phyloP scores from a whole-genome alignment of 345 rosid species.

The Mallotus nudiflorus region DNA sequence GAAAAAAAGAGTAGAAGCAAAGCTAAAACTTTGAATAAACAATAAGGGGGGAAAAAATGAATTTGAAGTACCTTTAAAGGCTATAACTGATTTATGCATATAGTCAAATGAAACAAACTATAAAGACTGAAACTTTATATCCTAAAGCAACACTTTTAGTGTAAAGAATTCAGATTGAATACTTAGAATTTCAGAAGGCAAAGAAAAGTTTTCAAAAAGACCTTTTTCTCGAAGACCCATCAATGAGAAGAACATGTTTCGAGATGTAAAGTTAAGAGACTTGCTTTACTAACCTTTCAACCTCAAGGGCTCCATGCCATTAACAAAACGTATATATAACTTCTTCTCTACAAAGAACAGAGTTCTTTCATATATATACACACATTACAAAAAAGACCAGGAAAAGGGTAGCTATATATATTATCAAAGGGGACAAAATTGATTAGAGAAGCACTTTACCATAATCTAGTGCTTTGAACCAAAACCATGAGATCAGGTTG shows the following conservation, averaged over 20 bases:
- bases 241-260: background rate
- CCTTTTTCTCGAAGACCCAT: background rate
- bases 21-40: background rate
- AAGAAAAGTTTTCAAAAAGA: background rate
- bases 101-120: background rate
- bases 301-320: slow-evolving; percentile 6
- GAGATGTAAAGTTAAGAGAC: background rate
- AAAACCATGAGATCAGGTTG: slow-evolving; percentile 30
- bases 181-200: background rate
- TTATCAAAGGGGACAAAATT: slow-evolving; percentile 18
- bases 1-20: background rate
- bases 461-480: slow-evolving; percentile 48
- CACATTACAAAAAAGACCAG: background rate
- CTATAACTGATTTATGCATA: background rate
- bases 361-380: slow-evolving; percentile 21
- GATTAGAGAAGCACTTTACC: slow-evolving; percentile 27
- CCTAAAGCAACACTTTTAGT: background rate
- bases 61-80: background rate
- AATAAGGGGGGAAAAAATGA: background rate
- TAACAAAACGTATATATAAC: slow-evolving; percentile 1
- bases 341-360: too few species aligned
- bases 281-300: slow-evolving; percentile 18
- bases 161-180: background rate
- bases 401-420: slow-evolving; percentile 3
- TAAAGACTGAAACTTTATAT: background rate